Evolutionary conservation across 192 early-diverging fungal genomes (phyloP), one percentile per base, ranked within the genome.

Genomic region (Coemansia sp.): DNA sequence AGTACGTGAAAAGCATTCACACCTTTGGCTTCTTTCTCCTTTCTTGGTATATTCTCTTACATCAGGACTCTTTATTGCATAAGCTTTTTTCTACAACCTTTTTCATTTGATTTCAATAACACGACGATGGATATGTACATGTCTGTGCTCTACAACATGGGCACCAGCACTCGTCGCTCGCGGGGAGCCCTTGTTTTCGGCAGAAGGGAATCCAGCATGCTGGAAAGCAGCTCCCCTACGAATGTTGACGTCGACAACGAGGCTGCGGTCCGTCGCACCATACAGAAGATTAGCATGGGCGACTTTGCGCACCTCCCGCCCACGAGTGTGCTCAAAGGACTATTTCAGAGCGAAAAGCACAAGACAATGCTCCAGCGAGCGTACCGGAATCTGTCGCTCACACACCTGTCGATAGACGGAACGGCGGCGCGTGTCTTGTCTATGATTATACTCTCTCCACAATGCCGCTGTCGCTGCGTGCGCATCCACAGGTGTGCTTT

Each of bases 271-370:
- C 65, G 66, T 23, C 34, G 47, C 3, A 44, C 59, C 13, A 65
- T 74, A 7, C 53, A 50, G 7, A 61, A 54, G 19, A 67, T 74
- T 9, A 50, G 50, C 28, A 63, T 56, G 6, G 72, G 72, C 58
- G 66, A 68, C 58, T 74, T 57, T 63, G 72, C 62, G 0, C 72
- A 74, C 44, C 41, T 74, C 14, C 72, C 72, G 8, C 66, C 55
- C 17, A 20, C 64, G 19, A 53, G 53, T 23, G 54, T 57, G 27
- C 57, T 74, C 54, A 74, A 68, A 47, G 34, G 25, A 11, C 66
- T 74, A 3, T 65, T 74, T 17, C 62, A 28, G 47, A 50, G 50
- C 38, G 37, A 50, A 8, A 58, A 29, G 38, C 59, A 68, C 47
- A 41, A 20, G 19, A 15, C 47, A 2, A 23, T 74, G 8, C 62